These are phyloP conservation scores for Prillingera fragicola DNA, from an alignment of 1,284 basidiomycete species.

Conservation along the genomic window DNA sequence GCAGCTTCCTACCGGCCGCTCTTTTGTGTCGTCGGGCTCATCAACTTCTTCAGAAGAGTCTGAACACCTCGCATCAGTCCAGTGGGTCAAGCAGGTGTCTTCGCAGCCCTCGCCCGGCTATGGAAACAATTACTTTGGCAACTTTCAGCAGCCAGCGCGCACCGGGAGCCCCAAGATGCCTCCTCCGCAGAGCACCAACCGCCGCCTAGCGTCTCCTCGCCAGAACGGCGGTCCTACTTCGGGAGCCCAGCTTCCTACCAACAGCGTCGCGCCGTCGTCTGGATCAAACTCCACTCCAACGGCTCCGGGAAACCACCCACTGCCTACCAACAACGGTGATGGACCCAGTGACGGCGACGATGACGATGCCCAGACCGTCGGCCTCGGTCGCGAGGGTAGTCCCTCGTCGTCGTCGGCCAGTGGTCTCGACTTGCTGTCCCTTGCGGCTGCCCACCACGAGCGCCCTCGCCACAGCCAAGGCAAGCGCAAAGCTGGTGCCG, in stretches of 20 bases:
- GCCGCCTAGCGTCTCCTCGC: slow-evolving; percentile 18
- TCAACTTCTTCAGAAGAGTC: slow-evolving; percentile 42
- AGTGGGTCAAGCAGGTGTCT: slow-evolving; percentile 35
- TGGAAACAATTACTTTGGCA: slow-evolving; percentile 4
- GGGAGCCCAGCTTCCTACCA: neutral
- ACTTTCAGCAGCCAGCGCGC: slow-evolving; percentile 1
- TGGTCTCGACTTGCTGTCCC: slow-evolving; percentile 36
- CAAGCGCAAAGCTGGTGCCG: slow-evolving; percentile 41
- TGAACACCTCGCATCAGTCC: slow-evolving; percentile 40
- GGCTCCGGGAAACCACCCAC: no score
- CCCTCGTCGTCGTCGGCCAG: slow-evolving; percentile 39
- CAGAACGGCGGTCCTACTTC: slow-evolving; percentile 5
- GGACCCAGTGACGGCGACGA: slow-evolving; percentile 36
- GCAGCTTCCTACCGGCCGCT: slow-evolving; percentile 11
- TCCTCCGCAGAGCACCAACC: slow-evolving; percentile 24
- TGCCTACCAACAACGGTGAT: no score
- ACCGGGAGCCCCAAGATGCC: slow-evolving; percentile 23
- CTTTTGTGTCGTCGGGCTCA: slow-evolving; percentile 18
- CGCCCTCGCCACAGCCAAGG: slow-evolving; percentile 20
- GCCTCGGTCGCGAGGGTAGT: slow-evolving; percentile 27
- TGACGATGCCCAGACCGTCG: slow-evolving; percentile 38
- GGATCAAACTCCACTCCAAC: no score
- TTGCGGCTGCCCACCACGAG: slow-evolving; percentile 27
- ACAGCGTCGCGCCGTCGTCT: slow-evolving; percentile 4
- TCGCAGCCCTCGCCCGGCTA: slow-evolving; percentile 4